These are phyloP conservation scores for Ananas comosus DNA, from an alignment of 176 grass and related monocot species.

Conservation along the genomic window DNA sequence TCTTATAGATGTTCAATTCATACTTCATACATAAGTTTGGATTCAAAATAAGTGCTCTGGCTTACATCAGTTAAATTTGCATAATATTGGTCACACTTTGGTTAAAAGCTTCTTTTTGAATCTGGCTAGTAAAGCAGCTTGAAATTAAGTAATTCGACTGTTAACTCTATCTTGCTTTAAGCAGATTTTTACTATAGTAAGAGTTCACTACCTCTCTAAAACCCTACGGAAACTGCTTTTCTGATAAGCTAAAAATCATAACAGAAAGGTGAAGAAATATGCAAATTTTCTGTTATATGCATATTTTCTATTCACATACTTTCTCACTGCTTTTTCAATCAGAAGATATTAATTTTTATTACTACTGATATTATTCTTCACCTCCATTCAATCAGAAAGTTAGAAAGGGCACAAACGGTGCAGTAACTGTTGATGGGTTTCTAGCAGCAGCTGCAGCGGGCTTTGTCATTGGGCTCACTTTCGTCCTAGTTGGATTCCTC, in stretches of 20 bases:
- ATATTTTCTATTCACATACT: neutral
- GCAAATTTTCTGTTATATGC: too few species aligned
- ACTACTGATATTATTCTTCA: constrained; percentile 8
- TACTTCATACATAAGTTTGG: neutral
- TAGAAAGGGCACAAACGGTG: constrained; percentile 79
- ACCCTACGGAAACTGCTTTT: too few species aligned
- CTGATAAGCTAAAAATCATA: too few species aligned
- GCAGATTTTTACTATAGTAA: neutral
- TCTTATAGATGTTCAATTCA: neutral
- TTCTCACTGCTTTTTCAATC: neutral
- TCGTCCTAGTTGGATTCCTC: constrained; percentile 60
- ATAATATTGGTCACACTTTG: neutral
- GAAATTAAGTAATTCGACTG: neutral
- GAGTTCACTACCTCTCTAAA: too few species aligned
- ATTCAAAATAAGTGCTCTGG: neutral
- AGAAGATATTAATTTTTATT: neutral
- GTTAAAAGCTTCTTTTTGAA: neutral
- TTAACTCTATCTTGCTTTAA: neutral
- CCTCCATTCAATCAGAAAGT: constrained; percentile 45
- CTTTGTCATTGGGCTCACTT: constrained; percentile 70
- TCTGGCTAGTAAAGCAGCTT: neutral
- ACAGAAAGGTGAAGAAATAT: too few species aligned
- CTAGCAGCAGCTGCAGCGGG: constrained; percentile 67
- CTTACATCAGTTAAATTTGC: neutral
- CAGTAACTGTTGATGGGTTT: constrained; percentile 61